These are phyloP conservation scores for Apodospora peruviana DNA, from an alignment of 495 filamentous ascomycete species.

Conservation along the genomic window DNA sequence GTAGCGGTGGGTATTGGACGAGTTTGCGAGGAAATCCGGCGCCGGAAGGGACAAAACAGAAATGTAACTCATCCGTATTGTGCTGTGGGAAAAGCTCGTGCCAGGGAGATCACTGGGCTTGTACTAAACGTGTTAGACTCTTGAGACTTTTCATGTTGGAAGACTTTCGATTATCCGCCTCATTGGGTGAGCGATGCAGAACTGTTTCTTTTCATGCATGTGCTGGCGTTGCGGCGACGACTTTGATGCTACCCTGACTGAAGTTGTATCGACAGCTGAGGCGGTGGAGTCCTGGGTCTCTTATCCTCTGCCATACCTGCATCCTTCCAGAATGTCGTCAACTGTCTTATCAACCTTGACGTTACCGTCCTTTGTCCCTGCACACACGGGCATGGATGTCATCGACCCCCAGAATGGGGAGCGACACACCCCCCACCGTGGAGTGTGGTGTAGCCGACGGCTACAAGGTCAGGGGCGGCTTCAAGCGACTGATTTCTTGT, in stretches of 20 bases:
- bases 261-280: slow-evolving; percentile 9
- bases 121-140: slow-evolving; percentile 9
- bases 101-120: slow-evolving; percentile 10
- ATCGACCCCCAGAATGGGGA: too few species aligned
- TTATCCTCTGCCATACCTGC: neutral
- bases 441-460: neutral
- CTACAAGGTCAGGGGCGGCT: neutral
- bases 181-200: slow-evolving; percentile 17
- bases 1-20: slow-evolving; percentile 12
- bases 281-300: slow-evolving; percentile 1
- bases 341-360: neutral
- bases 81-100: slow-evolving; percentile 4
- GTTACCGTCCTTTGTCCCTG: too few species aligned
- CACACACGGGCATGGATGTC: neutral
- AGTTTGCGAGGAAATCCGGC: slow-evolving; percentile 7
- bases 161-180: neutral
- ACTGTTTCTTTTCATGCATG: slow-evolving; percentile 17
- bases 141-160: neutral
- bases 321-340: slow-evolving; percentile 1
- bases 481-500: neutral
- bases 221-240: too few species aligned
- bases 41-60: slow-evolving; percentile 11
- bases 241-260: slow-evolving; percentile 13
- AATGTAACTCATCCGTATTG: slow-evolving; percentile 1
- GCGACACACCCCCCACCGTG: too few species aligned